Percentiles rank a stretch among this genome's conserved stretches.
Evolutionary conservation across 2,329 filamentous ascomycete species (phyloP).

Genomic region (Teratosphaeria destructans): DNA sequence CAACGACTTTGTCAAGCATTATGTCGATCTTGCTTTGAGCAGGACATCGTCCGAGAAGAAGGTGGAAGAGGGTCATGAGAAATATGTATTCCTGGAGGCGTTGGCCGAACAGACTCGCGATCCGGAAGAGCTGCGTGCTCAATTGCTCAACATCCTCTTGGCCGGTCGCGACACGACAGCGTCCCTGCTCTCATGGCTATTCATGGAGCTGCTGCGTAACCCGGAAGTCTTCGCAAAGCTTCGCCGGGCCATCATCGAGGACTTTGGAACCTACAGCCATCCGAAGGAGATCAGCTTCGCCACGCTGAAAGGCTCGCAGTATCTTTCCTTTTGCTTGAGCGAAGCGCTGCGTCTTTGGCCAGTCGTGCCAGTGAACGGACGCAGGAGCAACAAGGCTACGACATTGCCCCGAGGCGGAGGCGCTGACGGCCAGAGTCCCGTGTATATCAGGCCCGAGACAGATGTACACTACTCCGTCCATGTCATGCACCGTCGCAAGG

Average conservation of each 20-base stretch:
- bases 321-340: constrained; percentile 39
- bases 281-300: constrained; percentile 39
- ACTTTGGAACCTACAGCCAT: constrained; percentile 36
- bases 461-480: constrained; percentile 24
- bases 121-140: constrained; percentile 32
- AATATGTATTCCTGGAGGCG: constrained; percentile 38
- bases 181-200: constrained; percentile 43
- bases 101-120: constrained; percentile 37
- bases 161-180: constrained; percentile 54
- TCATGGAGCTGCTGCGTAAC: constrained; percentile 42
- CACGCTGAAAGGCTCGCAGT: constrained; percentile 62
- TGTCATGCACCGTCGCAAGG: constrained; percentile 28
- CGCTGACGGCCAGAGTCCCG: constrained; percentile 42
- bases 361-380: constrained; percentile 65
- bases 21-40: constrained; percentile 35
- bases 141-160: constrained; percentile 53
- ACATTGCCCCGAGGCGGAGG: constrained; percentile 58
- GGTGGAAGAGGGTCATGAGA: constrained; percentile 18
- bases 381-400: constrained; percentile 61
- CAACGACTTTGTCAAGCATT: constrained; percentile 33
- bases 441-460: constrained; percentile 35
- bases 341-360: constrained; percentile 62
- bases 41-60: constrained; percentile 14
- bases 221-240: constrained; percentile 40
- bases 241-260: constrained; percentile 38